These are phyloP conservation scores for Theobroma grandiflorum DNA, from an alignment of 441 rosid genomes.

Conservation along the genomic window DNA sequence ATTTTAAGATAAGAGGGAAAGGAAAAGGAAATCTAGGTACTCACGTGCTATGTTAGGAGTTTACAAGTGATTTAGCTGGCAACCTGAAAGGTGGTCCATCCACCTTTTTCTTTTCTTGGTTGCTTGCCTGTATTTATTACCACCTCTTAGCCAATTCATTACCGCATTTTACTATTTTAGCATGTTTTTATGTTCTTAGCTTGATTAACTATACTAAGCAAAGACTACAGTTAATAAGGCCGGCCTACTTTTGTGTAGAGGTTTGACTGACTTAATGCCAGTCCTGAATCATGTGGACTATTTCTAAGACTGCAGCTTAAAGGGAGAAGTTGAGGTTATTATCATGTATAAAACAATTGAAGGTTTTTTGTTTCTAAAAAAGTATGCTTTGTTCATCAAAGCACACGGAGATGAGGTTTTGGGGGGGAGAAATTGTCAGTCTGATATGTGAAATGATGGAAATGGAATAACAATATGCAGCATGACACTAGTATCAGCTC, in stretches of 20 bases:
- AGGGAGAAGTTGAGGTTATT: conserved; percentile 10
- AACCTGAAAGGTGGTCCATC: conserved; percentile 13
- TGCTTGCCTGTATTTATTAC: neutral
- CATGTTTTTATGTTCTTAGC: neutral
- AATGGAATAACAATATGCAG: neutral
- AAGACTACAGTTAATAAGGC: neutral
- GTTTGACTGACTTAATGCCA: neutral
- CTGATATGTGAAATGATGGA: neutral
- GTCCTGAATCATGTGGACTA: neutral
- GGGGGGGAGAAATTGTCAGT: conserved; percentile 12
- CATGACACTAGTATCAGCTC: neutral
- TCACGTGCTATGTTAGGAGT: conserved; percentile 15
- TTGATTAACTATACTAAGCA: conserved; percentile 4
- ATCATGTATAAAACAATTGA: neutral
- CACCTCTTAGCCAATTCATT: conserved; percentile 6
- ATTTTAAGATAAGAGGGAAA: neutral
- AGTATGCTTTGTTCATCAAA: neutral
- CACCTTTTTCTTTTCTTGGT: neutral
- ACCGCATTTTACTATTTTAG: neutral
- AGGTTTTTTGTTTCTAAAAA: neutral
- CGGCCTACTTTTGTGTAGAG: neutral
- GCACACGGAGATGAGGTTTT: neutral
- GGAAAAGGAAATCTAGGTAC: neutral
- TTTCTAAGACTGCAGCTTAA: conserved; percentile 6
- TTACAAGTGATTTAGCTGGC: conserved; percentile 15